These are phyloP conservation scores for Clarireedia sp. DNA, from an alignment of 2,329 filamentous ascomycete genomes.

Conservation along the genomic window DNA sequence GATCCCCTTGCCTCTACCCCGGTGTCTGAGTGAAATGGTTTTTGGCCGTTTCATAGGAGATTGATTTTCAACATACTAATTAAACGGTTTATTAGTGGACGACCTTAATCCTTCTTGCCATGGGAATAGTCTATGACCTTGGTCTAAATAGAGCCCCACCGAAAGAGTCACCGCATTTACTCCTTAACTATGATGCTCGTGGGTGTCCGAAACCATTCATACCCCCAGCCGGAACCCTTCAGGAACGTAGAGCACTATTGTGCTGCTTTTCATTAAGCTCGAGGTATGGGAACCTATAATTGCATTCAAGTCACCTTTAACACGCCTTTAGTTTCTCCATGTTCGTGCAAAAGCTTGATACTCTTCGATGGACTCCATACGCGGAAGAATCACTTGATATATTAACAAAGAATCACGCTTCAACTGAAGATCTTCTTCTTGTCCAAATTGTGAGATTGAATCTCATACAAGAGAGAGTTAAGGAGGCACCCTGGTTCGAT, in stretches of 20 bases:
- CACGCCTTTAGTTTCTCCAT: slow-evolving; percentile 29
- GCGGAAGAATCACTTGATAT: slow-evolving; percentile 48
- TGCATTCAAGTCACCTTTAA: not conserved
- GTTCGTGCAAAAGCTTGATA: slow-evolving; percentile 41
- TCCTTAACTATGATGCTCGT: slow-evolving; percentile 3
- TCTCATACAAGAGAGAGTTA: slow-evolving; percentile 20
- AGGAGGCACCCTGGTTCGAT: not conserved
- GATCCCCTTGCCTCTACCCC: too few species aligned
- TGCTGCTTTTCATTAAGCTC: slow-evolving; percentile 39
- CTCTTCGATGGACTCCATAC: slow-evolving; percentile 48
- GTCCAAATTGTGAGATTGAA: slow-evolving; percentile 33
- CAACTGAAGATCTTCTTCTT: slow-evolving; percentile 42
- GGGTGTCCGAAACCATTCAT: slow-evolving; percentile 4
- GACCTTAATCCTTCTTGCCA: slow-evolving; percentile 13
- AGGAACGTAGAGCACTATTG: slow-evolving; percentile 42
- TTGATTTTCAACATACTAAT: not conserved
- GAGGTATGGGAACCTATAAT: slow-evolving; percentile 26
- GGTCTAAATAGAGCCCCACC: slow-evolving; percentile 13
- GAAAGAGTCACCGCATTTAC: slow-evolving; percentile 2
- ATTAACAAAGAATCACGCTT: slow-evolving; percentile 39
- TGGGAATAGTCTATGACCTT: slow-evolving; percentile 13
- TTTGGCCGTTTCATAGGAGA: not conserved
- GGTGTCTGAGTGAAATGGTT: too few species aligned
- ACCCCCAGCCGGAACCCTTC: slow-evolving; percentile 33
- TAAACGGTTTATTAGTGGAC: not conserved